Percentiles rank a stretch among this genome's conserved stretches.
Conservation (phyloP, 441 rosid genomes). For the Pelargonium australe region DNA sequence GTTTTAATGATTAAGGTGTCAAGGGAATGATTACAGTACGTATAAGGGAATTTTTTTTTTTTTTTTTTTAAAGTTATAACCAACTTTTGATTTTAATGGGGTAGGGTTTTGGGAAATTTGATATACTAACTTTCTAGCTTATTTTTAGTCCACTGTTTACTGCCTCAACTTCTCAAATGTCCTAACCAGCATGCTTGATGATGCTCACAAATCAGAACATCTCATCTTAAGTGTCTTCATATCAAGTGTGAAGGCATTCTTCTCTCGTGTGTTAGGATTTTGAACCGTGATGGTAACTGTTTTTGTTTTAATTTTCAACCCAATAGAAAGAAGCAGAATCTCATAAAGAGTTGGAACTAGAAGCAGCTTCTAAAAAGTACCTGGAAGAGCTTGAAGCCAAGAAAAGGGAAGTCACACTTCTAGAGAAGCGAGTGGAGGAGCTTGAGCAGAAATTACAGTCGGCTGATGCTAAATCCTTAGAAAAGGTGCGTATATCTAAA, state of each 20-base stretch:
- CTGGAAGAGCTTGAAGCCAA: conserved; percentile 61
- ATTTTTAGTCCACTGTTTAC: not conserved
- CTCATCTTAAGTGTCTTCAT: not conserved
- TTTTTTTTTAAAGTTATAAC: not conserved
- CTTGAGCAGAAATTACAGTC: conserved; percentile 64
- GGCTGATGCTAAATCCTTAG: conserved; percentile 40
- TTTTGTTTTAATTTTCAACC: not conserved
- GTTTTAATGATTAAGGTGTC: not conserved
- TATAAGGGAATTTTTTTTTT: not conserved
- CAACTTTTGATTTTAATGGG: no score
- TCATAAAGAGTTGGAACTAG: conserved; percentile 45
- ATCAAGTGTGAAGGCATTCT: not conserved
- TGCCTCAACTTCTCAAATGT: not conserved
- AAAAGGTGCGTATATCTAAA: conserved; percentile 48
- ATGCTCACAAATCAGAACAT: not conserved
- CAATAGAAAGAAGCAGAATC: conserved; percentile 51
- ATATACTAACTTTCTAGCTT: no score
- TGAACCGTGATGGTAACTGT: not conserved
- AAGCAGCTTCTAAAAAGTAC: conserved; percentile 52
- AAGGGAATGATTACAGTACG: not conserved
- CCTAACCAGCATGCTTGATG: not conserved
- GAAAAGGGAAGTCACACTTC: conserved; percentile 44
- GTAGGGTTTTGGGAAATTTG: no score
- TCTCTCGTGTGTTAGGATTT: not conserved
- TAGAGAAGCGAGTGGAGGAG: conserved; percentile 53